Evolutionary conservation across 495 filamentous ascomycete species (phyloP).

Genomic region (Aspergillus nidulans): DNA sequence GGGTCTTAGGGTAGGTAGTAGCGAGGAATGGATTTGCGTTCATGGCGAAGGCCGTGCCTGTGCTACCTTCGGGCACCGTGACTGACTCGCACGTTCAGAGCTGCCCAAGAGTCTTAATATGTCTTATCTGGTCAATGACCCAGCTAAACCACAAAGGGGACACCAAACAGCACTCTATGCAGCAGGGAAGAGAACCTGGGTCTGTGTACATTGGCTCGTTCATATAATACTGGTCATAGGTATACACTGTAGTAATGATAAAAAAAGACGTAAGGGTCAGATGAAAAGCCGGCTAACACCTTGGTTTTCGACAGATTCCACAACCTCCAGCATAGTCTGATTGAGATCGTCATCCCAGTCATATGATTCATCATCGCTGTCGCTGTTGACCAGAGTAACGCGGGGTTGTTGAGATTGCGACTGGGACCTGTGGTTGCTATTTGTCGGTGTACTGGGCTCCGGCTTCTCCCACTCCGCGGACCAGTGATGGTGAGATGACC

Average conservation of each 20-base stretch:
- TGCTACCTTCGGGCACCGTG: too few species aligned
- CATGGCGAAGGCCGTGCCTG: too few species aligned
- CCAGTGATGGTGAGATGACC: not conserved
- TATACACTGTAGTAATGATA: not conserved
- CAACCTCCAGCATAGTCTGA: not conserved
- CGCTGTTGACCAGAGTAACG: not conserved
- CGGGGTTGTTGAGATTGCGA: not conserved
- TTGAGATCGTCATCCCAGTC: conserved; percentile 4
- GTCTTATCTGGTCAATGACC: too few species aligned
- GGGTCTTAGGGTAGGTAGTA: too few species aligned
- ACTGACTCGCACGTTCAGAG: too few species aligned
- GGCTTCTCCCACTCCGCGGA: not conserved
- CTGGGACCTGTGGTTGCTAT: not conserved
- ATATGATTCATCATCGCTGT: conserved; percentile 8
- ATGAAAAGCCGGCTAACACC: not conserved
- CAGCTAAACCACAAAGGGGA: too few species aligned
- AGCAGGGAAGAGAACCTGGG: too few species aligned
- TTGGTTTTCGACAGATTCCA: not conserved
- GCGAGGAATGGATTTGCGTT: too few species aligned
- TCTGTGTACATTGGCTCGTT: too few species aligned
- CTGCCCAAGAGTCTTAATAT: too few species aligned
- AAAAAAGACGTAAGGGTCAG: not conserved
- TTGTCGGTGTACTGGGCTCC: not conserved
- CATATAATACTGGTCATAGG: too few species aligned
- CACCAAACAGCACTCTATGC: too few species aligned